phyloP scores from a whole-genome alignment of 208 protist species.

The Trypanosoma rangeli region DNA sequence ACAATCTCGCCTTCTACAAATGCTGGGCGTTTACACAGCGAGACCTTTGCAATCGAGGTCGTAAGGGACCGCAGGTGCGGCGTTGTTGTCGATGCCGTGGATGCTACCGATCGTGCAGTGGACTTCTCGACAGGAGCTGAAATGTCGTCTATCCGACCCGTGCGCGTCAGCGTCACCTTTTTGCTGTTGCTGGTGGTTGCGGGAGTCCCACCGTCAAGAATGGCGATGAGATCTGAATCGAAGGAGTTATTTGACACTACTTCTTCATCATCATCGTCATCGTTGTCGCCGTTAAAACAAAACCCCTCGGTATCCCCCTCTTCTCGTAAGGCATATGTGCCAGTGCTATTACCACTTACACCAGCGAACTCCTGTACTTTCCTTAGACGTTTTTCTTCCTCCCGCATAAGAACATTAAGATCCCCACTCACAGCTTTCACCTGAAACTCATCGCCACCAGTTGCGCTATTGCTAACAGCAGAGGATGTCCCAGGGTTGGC shows the following conservation, averaged over 20 bases:
- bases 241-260: conserved; percentile 11
- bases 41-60: conserved; percentile 57
- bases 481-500: neutral
- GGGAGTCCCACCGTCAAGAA: neutral
- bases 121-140: neutral
- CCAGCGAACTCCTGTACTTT: neutral
- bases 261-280: conserved; percentile 9
- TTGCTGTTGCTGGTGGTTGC: neutral
- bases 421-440: conserved; percentile 72
- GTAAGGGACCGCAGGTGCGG: neutral
- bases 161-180: neutral
- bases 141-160: neutral
- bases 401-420: conserved; percentile 52
- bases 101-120: neutral
- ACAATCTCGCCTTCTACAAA: conserved; percentile 43
- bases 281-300: neutral
- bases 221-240: conserved; percentile 1
- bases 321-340: neutral
- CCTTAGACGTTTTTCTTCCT: conserved; percentile 47
- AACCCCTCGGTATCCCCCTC: neutral
- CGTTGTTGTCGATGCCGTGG: neutral
- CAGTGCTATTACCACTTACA: neutral
- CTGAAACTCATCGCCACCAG: conserved; percentile 28
- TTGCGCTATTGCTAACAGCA: neutral
- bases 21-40: conserved; percentile 66